Evolutionary conservation across 192 early-diverging fungal genomes (phyloP).

Genomic region (Oehlia diaphana): DNA sequence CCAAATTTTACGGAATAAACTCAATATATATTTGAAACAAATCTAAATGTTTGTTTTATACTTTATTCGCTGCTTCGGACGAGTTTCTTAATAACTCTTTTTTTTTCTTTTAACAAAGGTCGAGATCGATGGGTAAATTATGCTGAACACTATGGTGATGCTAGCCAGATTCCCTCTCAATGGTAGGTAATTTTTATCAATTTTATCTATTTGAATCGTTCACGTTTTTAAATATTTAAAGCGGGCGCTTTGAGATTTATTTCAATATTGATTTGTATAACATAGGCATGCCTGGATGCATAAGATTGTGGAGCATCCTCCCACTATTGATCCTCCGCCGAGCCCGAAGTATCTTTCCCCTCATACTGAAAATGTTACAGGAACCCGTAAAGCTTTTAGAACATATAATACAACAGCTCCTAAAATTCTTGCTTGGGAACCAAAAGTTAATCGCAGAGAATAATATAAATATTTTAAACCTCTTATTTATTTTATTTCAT

Average conservation of each 20-base stretch:
- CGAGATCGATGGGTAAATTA: conserved; percentile 80
- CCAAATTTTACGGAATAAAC: too few species aligned
- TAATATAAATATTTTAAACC: neutral
- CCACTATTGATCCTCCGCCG: conserved; percentile 36
- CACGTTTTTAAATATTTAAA: too few species aligned
- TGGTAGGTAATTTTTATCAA: conserved; percentile 49
- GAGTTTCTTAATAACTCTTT: neutral
- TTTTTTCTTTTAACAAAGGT: conserved; percentile 37
- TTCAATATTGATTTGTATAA: neutral
- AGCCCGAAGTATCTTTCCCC: conserved; percentile 36
- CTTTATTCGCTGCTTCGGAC: neutral
- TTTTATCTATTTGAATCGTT: too few species aligned
- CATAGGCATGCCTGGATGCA: conserved; percentile 46
- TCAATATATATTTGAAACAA: too few species aligned
- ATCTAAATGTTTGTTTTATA: too few species aligned
- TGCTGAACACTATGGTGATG: conserved; percentile 45
- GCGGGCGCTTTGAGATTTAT: neutral
- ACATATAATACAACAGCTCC: conserved; percentile 60
- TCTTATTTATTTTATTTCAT: neutral
- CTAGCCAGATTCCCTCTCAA: conserved; percentile 68
- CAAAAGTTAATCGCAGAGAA: conserved; percentile 30
- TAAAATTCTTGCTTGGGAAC: conserved; percentile 58
- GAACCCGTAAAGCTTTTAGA: conserved; percentile 49
- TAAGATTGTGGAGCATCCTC: conserved; percentile 42
- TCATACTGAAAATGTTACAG: conserved; percentile 45